Evolutionary conservation across 768 basidiomycete species (phyloP).

Genomic region (Russula sp.): DNA sequence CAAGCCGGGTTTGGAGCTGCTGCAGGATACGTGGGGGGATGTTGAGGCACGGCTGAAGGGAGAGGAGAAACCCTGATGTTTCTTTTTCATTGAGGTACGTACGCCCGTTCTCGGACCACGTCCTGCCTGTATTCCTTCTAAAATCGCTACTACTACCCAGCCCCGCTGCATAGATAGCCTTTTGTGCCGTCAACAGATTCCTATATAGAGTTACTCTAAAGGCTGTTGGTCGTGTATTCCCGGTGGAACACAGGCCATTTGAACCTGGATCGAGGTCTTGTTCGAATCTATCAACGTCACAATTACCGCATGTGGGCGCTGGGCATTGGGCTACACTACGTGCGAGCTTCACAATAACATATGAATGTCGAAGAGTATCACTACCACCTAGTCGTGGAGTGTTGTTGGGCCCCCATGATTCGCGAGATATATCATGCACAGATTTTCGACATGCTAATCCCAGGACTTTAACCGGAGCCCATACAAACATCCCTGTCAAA

Average conservation of each 20-base stretch:
- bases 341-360: not conserved
- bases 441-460: not conserved
- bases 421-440: not conserved
- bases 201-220: not conserved
- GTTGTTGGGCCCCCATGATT: not conserved
- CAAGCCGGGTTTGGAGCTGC: constrained; percentile 17
- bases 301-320: too few relatives aligned
- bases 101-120: not conserved
- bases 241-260: not conserved
- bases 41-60: constrained; percentile 14
- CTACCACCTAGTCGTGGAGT: not conserved
- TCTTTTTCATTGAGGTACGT: not conserved
- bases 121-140: not conserved
- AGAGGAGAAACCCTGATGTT: constrained; percentile 6
- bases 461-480: not conserved
- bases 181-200: not conserved
- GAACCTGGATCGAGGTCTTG: not conserved
- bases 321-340: too few relatives aligned
- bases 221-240: not conserved
- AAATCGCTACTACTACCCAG: not conserved
- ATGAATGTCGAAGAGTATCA: not conserved
- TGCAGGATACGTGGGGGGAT: constrained; percentile 20
- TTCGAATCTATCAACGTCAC: not conserved
- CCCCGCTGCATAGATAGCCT: not conserved
- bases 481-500: not conserved